Evolutionary conservation across 2,329 filamentous ascomycete species (phyloP).

Genomic region (Cercospora zeina): DNA sequence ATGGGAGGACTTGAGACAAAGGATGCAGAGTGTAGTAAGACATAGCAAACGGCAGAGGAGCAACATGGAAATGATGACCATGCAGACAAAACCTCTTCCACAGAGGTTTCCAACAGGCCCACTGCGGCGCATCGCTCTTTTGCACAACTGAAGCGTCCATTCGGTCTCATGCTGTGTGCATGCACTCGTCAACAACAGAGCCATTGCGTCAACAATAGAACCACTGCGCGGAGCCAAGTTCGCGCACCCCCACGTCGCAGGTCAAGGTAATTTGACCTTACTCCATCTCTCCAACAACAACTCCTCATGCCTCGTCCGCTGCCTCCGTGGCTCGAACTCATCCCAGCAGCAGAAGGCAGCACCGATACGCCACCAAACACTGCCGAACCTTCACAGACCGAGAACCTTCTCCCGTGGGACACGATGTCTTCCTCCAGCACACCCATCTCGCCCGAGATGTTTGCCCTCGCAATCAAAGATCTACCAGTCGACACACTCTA

Average conservation of each 20-base stretch:
- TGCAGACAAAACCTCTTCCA: too few relatives aligned
- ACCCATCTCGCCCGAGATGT: conserved; percentile 37
- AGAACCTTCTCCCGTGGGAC: conserved; percentile 23
- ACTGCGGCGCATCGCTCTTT: too few relatives aligned
- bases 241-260: background rate
- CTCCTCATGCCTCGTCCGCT: conserved; percentile 20
- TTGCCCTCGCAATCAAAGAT: conserved; percentile 61
- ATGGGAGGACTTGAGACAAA: too few relatives aligned
- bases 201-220: too few relatives aligned
- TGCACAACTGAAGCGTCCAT: too few relatives aligned
- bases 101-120: too few relatives aligned
- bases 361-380: conserved; percentile 6
- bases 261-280: background rate
- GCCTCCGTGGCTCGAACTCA: conserved; percentile 24
- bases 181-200: too few relatives aligned
- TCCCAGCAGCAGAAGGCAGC: conserved; percentile 14
- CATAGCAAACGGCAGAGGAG: too few relatives aligned
- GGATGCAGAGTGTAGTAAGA: too few relatives aligned
- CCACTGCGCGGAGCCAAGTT: background rate
- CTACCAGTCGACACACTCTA: conserved; percentile 67
- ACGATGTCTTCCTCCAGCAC: conserved; percentile 26
- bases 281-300: background rate
- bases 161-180: too few relatives aligned
- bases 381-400: conserved; percentile 20
- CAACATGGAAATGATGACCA: too few relatives aligned